phyloP scores from a whole-genome alignment of 2,329 filamentous ascomycete genomes.

The Parascedosporium putredinis region DNA sequence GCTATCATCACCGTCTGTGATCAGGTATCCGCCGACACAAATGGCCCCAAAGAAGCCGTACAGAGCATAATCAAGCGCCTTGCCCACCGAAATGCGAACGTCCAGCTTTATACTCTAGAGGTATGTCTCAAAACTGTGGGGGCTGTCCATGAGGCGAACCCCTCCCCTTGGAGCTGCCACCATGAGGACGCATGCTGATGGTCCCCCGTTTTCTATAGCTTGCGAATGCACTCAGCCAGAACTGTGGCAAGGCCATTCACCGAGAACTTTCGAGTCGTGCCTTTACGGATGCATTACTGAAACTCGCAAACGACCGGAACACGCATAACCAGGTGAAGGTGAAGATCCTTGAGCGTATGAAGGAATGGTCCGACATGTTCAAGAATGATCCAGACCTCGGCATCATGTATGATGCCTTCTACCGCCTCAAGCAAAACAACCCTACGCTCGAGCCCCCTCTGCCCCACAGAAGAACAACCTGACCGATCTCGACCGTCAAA shows the following conservation, averaged over 20 bases:
- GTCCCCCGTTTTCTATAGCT: constrained; percentile 38
- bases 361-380: constrained; percentile 95
- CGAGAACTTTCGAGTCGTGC: constrained; percentile 82
- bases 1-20: constrained; percentile 56
- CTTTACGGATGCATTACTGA: constrained; percentile 86
- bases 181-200: neutral
- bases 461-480: constrained; percentile 90
- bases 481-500: constrained; percentile 79
- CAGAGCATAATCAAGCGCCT: constrained; percentile 85
- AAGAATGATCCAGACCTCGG: constrained; percentile 78
- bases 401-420: constrained; percentile 94
- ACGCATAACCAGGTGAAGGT: constrained; percentile 94
- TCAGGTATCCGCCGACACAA: constrained; percentile 42
- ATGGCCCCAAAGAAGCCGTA: constrained; percentile 70
- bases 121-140: constrained; percentile 27
- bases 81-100: constrained; percentile 88
- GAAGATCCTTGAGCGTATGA: constrained; percentile 95
- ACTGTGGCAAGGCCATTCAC: constrained; percentile 79
- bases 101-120: constrained; percentile 90
- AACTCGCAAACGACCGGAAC: constrained; percentile 87
- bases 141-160: neutral
- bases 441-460: constrained; percentile 85
- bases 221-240: constrained; percentile 83
- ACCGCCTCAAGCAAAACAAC: constrained; percentile 72
- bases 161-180: neutral